Conservation (phyloP, 2,329 filamentous ascomycete species). For the Whalleya microplaca region DNA sequence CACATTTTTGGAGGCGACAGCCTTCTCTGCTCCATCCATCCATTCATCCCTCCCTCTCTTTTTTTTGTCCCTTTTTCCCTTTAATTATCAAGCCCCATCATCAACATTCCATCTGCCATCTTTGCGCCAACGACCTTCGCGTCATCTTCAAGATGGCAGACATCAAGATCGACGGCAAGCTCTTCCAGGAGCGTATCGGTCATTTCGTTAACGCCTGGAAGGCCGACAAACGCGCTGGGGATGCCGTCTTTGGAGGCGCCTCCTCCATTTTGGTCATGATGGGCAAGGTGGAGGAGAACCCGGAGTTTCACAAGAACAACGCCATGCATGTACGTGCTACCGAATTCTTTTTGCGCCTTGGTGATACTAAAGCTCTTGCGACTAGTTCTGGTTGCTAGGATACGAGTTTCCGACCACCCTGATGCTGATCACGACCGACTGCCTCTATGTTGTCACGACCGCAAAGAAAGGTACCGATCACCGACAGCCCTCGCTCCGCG, state of each 20-base stretch:
- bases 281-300: conserved; percentile 90
- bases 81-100: conserved; percentile 3
- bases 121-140: conserved; percentile 25
- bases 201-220: conserved; percentile 93
- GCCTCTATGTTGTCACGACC: conserved; percentile 90
- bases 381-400: conserved; percentile 93
- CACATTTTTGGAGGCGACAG: conserved; percentile 10
- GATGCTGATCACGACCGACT: conserved; percentile 87
- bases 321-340: conserved; percentile 79
- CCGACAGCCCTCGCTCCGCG: background rate
- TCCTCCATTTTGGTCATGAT: conserved; percentile 88
- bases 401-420: conserved; percentile 98
- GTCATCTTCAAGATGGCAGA: conserved; percentile 64
- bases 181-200: conserved; percentile 91
- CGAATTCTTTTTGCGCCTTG: background rate
- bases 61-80: conserved; percentile 1
- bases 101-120: conserved; percentile 29
- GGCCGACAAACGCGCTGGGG: conserved; percentile 86
- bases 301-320: conserved; percentile 92
- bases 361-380: conserved; percentile 4
- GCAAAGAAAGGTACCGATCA: conserved; percentile 82
- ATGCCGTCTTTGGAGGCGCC: conserved; percentile 82
- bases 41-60: conserved; percentile 18
- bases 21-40: conserved; percentile 8
- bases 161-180: conserved; percentile 92